Evolutionary conservation across 169 alveolate species (phyloP).

Genomic region (Miamiensis avidus): DNA sequence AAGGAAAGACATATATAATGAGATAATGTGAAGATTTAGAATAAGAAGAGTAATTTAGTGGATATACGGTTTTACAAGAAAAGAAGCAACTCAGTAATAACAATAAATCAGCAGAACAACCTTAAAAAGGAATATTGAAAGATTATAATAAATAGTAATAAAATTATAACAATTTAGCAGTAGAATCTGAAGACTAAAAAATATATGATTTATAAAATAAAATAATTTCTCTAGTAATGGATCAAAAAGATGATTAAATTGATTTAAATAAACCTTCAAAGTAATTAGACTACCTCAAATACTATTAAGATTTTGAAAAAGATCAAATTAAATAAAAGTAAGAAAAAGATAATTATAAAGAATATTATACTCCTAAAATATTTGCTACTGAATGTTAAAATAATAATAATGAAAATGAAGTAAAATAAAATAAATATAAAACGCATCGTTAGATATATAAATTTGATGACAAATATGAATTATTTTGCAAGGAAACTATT

Average conservation of each 20-base stretch:
- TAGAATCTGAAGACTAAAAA: too few relatives aligned
- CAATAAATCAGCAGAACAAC: too few relatives aligned
- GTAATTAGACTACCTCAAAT: neutral
- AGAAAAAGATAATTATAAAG: too few relatives aligned
- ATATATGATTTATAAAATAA: too few relatives aligned
- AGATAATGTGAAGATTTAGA: too few relatives aligned
- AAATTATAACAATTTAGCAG: neutral
- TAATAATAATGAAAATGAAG: neutral
- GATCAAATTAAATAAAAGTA: neutral
- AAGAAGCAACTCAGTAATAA: neutral
- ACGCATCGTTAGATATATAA: neutral
- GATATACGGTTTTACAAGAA: neutral
- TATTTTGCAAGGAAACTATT: neutral
- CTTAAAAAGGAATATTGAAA: neutral
- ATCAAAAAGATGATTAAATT: neutral
- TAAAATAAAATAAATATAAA: too few relatives aligned
- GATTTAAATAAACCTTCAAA: neutral
- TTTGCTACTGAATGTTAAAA: neutral
- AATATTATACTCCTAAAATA: neutral
- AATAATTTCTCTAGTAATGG: neutral
- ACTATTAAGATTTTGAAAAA: neutral
- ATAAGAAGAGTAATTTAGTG: neutral
- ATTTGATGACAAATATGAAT: neutral
- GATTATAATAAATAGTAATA: neutral
- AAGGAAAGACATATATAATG: neutral